phyloP scores from a whole-genome alignment of 1,284 basidiomycete genomes.

The Malassezia equina region DNA sequence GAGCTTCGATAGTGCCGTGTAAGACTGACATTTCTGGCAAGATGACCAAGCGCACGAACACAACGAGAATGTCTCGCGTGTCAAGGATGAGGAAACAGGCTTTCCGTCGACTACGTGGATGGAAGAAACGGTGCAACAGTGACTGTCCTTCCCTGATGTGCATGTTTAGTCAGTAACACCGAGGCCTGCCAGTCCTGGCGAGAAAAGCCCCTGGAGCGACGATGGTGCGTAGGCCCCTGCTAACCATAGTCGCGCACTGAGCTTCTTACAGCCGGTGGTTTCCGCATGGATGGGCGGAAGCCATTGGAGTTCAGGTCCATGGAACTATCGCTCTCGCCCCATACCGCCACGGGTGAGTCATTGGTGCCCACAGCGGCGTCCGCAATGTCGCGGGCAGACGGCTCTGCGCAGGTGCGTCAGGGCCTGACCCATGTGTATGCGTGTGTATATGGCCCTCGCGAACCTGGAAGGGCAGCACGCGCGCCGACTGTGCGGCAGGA shows the following conservation, averaged over 20 bases:
- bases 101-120: not conserved
- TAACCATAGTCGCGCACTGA: slow-evolving; percentile 60
- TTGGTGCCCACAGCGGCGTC: slow-evolving; percentile 9
- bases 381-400: slow-evolving; percentile 57
- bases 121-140: not conserved
- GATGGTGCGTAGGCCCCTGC: slow-evolving; percentile 6
- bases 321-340: slow-evolving; percentile 64
- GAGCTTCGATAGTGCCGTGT: slow-evolving; percentile 21
- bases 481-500: slow-evolving; percentile 25
- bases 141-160: too few species aligned
- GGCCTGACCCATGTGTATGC: slow-evolving; percentile 79
- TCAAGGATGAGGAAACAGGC: too few species aligned
- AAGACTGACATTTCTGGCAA: too few species aligned
- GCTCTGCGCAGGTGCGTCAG: slow-evolving; percentile 71
- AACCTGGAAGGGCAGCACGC: slow-evolving; percentile 54
- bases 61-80: too few species aligned
- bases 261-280: slow-evolving; percentile 70
- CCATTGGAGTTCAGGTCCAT: slow-evolving; percentile 81
- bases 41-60: too few species aligned
- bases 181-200: not conserved
- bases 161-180: slow-evolving; percentile 10
- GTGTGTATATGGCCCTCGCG: slow-evolving; percentile 80
- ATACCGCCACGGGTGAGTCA: slow-evolving; percentile 50
- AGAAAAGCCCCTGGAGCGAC: not conserved
- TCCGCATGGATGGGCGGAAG: slow-evolving; percentile 76